Percentiles rank a stretch among this genome's conserved stretches.
phyloP scores from a whole-genome alignment of 2,329 filamentous ascomycete species.

The Intubia oerlemansii region DNA sequence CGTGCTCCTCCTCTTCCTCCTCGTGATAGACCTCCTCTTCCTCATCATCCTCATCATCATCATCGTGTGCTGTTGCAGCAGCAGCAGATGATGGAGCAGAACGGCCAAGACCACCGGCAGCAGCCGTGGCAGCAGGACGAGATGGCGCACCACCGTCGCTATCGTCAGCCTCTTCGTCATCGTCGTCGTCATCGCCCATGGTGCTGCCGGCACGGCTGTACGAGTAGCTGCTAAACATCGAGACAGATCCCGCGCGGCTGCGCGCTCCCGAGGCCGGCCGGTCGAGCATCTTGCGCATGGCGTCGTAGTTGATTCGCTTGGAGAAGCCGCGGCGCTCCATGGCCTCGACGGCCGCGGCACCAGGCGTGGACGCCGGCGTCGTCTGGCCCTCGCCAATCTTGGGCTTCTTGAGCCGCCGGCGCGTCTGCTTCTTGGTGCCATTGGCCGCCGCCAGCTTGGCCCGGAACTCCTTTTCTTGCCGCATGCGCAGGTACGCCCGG shows the following conservation, averaged over 20 bases:
- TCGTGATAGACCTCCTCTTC: slow-evolving; percentile 3
- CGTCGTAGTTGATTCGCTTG: slow-evolving; percentile 56
- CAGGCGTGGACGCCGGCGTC: slow-evolving; percentile 43
- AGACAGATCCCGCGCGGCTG: slow-evolving; percentile 22
- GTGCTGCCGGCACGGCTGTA: slow-evolving; percentile 15
- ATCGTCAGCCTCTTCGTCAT: too few species aligned
- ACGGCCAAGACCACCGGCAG: too few species aligned
- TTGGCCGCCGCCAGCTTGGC: slow-evolving; percentile 31
- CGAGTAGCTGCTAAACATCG: slow-evolving; percentile 21
- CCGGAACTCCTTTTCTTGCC: slow-evolving; percentile 66
- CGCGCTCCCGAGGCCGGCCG: slow-evolving; percentile 17
- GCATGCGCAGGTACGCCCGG: slow-evolving; percentile 73
- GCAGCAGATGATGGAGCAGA: too few species aligned
- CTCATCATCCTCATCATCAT: too few species aligned
- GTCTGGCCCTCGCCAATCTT: slow-evolving; percentile 45
- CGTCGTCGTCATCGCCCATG: slow-evolving; percentile 6
- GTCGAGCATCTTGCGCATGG: slow-evolving; percentile 35
- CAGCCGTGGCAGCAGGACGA: too few species aligned
- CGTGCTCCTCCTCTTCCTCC: slow-evolving; percentile 5
- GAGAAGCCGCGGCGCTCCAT: slow-evolving; percentile 48
- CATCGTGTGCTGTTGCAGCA: too few species aligned
- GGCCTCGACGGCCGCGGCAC: slow-evolving; percentile 47
- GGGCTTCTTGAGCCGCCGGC: slow-evolving; percentile 29
- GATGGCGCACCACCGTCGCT: too few species aligned
- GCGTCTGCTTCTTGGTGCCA: slow-evolving; percentile 10